A percentile compares a stretch with the other conserved stretches of the same genome.
These are phyloP conservation scores for Fusarium avenaceum DNA, from an alignment of 2,329 filamentous ascomycete species.

Conservation along the genomic window DNA sequence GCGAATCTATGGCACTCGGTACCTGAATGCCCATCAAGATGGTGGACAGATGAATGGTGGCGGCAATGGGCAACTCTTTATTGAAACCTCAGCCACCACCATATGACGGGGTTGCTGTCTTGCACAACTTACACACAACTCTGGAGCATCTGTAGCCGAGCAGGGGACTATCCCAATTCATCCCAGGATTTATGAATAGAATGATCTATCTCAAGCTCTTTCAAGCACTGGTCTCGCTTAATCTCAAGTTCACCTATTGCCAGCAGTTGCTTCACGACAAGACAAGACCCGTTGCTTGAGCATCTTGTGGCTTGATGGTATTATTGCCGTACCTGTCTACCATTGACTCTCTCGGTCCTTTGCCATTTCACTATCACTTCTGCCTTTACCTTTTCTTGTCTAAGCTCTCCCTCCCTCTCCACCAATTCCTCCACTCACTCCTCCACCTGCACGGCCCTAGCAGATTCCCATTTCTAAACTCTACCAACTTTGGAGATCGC, in stretches of 20 bases:
- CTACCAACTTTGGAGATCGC: constrained; percentile 41
- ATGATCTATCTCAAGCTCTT: constrained; percentile 13
- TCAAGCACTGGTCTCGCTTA: constrained; percentile 8
- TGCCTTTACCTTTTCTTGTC: constrained; percentile 13
- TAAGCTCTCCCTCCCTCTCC: constrained; percentile 35
- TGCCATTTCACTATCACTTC: constrained; percentile 6
- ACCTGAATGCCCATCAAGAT: constrained; percentile 39
- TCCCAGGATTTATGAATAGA: constrained; percentile 17
- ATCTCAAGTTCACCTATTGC: constrained; percentile 4
- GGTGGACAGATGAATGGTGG: constrained; percentile 36
- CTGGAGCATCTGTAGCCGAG: constrained; percentile 7
- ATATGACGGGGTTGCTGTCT: constrained; percentile 19
- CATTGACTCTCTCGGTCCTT: constrained; percentile 8
- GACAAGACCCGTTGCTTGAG: constrained; percentile 12
- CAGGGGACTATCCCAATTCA: constrained; percentile 22
- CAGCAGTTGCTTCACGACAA: constrained; percentile 2
- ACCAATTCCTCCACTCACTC: constrained; percentile 43
- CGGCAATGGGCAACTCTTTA: constrained; percentile 27
- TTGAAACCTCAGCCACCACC: constrained; percentile 36
- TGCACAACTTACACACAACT: constrained; percentile 20
- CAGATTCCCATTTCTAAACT: constrained; percentile 43
- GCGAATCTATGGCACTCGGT: constrained; percentile 40
- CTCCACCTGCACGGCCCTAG: constrained; percentile 39
- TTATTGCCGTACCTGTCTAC: not conserved
- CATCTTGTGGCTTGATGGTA: constrained; percentile 31